Evolutionary conservation across 768 basidiomycete species (phyloP).

Genomic region (Hericium rajendrae): DNA sequence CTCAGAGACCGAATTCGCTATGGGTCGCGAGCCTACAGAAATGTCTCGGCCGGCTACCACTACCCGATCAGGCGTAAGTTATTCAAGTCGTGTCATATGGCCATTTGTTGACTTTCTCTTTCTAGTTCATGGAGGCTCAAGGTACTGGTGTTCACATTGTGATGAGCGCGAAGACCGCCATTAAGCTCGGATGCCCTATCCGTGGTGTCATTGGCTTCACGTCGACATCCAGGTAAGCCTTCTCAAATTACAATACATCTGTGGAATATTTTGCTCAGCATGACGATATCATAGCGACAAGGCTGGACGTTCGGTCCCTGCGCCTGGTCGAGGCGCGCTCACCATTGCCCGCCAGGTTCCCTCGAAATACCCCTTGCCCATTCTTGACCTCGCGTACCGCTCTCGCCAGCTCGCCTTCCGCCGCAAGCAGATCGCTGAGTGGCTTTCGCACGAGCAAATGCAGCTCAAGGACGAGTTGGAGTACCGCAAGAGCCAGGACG

Average conservation of each 20-base stretch:
- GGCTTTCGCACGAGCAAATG: conserved; percentile 83
- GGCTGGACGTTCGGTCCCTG: conserved; percentile 95
- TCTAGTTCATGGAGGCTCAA: conserved; percentile 90
- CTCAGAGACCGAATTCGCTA: conserved; percentile 93
- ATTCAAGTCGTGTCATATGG: conserved; percentile 1
- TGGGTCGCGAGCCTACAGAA: conserved; percentile 98
- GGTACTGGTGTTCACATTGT: conserved; percentile 95
- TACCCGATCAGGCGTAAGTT: conserved; percentile 82
- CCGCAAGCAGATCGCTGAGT: conserved; percentile 87
- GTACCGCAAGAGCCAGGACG: conserved; percentile 43
- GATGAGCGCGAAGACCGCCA: conserved; percentile 93
- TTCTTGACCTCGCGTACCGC: conserved; percentile 82
- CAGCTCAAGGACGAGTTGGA: conserved; percentile 76
- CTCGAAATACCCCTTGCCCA: conserved; percentile 66
- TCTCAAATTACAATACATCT: background rate
- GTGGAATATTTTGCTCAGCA: background rate
- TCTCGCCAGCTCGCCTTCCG: conserved; percentile 93
- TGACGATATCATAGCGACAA: conserved; percentile 60
- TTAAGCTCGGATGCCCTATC: conserved; percentile 89
- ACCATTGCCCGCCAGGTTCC: conserved; percentile 80
- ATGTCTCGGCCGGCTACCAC: conserved; percentile 97
- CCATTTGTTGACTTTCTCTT: background rate
- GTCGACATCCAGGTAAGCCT: conserved; percentile 83
- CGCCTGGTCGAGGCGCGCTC: conserved; percentile 90
- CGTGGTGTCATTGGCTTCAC: conserved; percentile 93